Evolutionary conservation across 371 early-diverging fungal genomes (phyloP), one percentile per base, ranked within the genome.

Genomic region (Syncephalastrum sp.): DNA sequence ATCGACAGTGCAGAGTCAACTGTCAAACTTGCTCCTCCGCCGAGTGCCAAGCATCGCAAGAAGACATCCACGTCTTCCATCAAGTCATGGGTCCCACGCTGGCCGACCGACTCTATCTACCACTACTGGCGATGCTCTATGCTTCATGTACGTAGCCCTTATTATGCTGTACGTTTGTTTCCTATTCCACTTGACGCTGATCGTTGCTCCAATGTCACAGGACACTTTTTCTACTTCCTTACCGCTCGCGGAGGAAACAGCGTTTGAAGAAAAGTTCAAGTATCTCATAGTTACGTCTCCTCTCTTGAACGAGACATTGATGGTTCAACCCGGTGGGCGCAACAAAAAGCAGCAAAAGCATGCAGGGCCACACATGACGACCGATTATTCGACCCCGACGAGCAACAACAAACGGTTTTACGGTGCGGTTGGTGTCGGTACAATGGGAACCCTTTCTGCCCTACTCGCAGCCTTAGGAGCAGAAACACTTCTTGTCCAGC

Each of bases 261-360:
- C 79, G 16, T 86, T 86, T 63, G 84, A 85, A 59, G 87, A 87
- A 42, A 81, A 82, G 14, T 84, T 87, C 67, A 84, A 83, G 53
- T 85, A 85, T 60, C 61, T 85, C 16, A 76, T 87, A 47, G 82
- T 80, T 27, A 84, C 85, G 2, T 87, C 87, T 0, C 82, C 85
- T 1, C 72, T 87, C 25, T 62, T 87, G 19, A 85, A 69, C 52
- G 82, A 82, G 50, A 62, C 55, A 2, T 65, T 73, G 4, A 75
- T 80, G 1, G 63, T 80, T 38, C 82, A 83, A 42, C 61, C 79
- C 29, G 60, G 44, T 69, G 38, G 38, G 8, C 38, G 38, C 38
- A 75, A 50, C 58, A 65, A 49, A 58, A 72, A 52, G 55, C 69
- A 56, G 58, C 68, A 61, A 53, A 57, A 60, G 46, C 63, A 66